These are phyloP conservation scores for Synchytrium microbalum DNA, from an alignment of 371 early-diverging fungal species.

Conservation along the genomic window DNA sequence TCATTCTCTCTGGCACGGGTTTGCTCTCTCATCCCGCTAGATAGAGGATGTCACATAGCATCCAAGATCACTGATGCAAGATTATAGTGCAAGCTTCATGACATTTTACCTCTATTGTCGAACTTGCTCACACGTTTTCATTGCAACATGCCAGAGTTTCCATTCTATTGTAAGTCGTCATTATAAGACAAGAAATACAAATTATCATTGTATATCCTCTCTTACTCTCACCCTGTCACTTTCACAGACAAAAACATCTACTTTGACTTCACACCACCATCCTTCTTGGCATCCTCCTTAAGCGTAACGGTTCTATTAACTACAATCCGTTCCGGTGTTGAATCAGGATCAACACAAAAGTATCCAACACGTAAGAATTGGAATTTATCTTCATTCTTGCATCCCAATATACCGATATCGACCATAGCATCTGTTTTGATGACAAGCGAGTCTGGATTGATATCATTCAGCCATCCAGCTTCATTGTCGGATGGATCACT, in stretches of 20 bases:
- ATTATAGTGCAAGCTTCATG: too few relatives aligned
- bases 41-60: too few relatives aligned
- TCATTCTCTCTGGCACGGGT: too few relatives aligned
- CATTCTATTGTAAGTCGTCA: too few relatives aligned
- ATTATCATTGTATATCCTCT: too few relatives aligned
- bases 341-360: slow-evolving; percentile 93
- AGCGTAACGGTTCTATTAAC: slow-evolving; percentile 87
- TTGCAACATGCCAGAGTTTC: too few relatives aligned
- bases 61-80: too few relatives aligned
- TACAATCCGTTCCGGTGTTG: slow-evolving; percentile 59
- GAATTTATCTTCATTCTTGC: slow-evolving; percentile 72
- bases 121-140: too few relatives aligned
- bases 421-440: slow-evolving; percentile 64
- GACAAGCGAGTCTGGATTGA: slow-evolving; percentile 73
- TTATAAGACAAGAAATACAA: too few relatives aligned
- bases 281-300: slow-evolving; percentile 62
- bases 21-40: too few relatives aligned
- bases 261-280: background rate
- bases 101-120: too few relatives aligned
- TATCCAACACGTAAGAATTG: slow-evolving; percentile 97
- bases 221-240: too few relatives aligned
- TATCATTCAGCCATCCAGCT: slow-evolving; percentile 85
- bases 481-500: slow-evolving; percentile 75
- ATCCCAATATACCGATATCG: slow-evolving; percentile 71
- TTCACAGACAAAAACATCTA: background rate